Evolutionary conservation across 75 land plant genomes (phyloP), one percentile per base, ranked within the genome.

Genomic region (Cupressus sempervirens): DNA sequence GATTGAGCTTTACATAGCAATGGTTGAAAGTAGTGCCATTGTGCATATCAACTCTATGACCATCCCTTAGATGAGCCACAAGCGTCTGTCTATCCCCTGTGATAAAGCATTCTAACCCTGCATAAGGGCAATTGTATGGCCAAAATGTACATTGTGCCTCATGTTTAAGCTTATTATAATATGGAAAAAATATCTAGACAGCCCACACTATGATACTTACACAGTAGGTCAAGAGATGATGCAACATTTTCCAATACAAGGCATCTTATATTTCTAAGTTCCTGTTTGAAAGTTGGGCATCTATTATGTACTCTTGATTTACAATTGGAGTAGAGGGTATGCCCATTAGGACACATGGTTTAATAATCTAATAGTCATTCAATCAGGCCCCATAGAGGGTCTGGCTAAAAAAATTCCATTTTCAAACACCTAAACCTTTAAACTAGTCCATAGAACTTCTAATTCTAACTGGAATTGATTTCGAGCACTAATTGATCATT

Each of bases 251-350:
- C 92, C 85, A 92, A 75, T 54, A 92, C 93, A 77, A 92, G 83
- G 70, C 92, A 90, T 58, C 93, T 81, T 26, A 92, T 90, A 83
- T 94, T 92, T 53, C 94, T 94, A 41, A 94, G 93, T 86, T 94
- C 96, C 43, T 91, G 92, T 82, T 93, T 83, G 84, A 94, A 94
- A 65, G 96, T 94, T 18, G 96, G 94, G 82, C 96, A 94, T 54
- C 90, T 89, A 40, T 94, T 94, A 83, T 91, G 89, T 7, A 93
- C 96, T 72, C 93, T 87, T 87, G 89, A 86, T 89, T 94, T 94
- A 87, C 96, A 94, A 53, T 83, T 89, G 26, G 95, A 94, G 88
- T 91, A 90, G 48, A 90, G 73, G 26, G 91, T 90, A 46, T 90
- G 91, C 32, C 91, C 91, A 58, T 90, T 90, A 76, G 91, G 91